These are phyloP conservation scores for Penicillium sp. DNA, from an alignment of 2,329 filamentous ascomycete genomes.

Conservation along the genomic window DNA sequence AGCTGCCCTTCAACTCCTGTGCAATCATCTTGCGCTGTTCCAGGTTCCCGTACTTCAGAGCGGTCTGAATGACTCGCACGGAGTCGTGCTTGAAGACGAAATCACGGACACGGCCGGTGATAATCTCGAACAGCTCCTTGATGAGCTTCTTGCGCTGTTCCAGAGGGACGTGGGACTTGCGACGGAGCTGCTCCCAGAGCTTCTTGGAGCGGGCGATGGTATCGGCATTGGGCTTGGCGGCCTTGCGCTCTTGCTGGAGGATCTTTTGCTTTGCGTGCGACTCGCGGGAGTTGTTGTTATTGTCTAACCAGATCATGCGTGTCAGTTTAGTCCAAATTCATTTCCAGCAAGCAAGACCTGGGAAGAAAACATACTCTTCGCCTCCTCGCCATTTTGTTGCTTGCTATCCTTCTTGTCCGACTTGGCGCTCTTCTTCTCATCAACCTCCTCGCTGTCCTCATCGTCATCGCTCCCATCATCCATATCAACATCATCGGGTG, in stretches of 20 bases:
- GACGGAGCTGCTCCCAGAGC: constrained; percentile 90
- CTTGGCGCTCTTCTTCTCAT: constrained; percentile 28
- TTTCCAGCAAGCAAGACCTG: background rate
- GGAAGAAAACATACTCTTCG: constrained; percentile 37
- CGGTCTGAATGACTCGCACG: constrained; percentile 94
- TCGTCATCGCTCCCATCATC: constrained; percentile 57
- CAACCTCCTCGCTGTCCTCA: constrained; percentile 48
- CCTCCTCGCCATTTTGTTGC: constrained; percentile 18
- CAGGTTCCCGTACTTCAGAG: constrained; percentile 89
- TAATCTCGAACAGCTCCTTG: constrained; percentile 86
- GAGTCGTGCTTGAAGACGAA: constrained; percentile 99
- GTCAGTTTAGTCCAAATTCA: constrained; percentile 16
- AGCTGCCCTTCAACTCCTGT: constrained; percentile 81
- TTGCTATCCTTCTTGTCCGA: constrained; percentile 26
- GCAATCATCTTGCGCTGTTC: constrained; percentile 88
- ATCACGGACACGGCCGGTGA: constrained; percentile 88
- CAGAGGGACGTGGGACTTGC: constrained; percentile 90
- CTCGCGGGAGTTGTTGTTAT: constrained; percentile 78
- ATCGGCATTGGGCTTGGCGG: constrained; percentile 90
- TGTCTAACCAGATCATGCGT: constrained; percentile 54
- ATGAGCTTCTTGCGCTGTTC: constrained; percentile 88
- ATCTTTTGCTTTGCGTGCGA: constrained; percentile 92
- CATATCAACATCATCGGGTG: constrained; percentile 40
- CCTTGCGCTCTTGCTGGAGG: constrained; percentile 84
- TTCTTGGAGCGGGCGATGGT: constrained; percentile 89